These are phyloP conservation scores for Saccharomyces kudriavzevii DNA, from an alignment of 805 yeast genomes.

Conservation along the genomic window DNA sequence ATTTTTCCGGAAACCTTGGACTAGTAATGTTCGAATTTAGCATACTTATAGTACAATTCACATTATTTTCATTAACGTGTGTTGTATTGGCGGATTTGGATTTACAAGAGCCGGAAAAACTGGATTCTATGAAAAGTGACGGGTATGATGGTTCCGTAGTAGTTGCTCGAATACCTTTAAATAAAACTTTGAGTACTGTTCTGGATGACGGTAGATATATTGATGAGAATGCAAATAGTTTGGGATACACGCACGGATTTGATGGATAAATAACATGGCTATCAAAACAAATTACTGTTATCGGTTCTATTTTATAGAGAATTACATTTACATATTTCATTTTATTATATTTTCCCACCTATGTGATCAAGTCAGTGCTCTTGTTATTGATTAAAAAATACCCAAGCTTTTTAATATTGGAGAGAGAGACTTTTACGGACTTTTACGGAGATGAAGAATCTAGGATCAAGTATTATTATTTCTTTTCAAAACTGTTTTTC, in stretches of 20 bases:
- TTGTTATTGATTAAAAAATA: not conserved
- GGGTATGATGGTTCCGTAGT: slow-evolving; percentile 40
- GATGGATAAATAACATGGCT: not conserved
- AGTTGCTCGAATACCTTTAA: slow-evolving; percentile 25
- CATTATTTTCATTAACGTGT: slow-evolving; percentile 22
- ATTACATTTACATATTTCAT: not conserved
- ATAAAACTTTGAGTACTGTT: not conserved
- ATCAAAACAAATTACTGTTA: not conserved
- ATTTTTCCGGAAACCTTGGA: slow-evolving; percentile 27
- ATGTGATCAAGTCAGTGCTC: not conserved
- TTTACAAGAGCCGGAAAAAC: slow-evolving; percentile 6
- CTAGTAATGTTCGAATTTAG: slow-evolving; percentile 22
- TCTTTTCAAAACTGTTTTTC: not conserved
- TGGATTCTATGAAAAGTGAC: slow-evolving; percentile 26
- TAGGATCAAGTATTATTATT: not conserved
- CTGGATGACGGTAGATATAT: not conserved
- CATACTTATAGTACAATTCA: slow-evolving; percentile 22
- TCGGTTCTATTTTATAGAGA: not conserved
- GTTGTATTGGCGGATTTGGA: slow-evolving; percentile 21
- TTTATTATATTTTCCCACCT: not conserved
- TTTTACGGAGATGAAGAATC: not conserved
- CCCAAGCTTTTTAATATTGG: not conserved
- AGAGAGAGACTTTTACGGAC: too few relatives aligned
- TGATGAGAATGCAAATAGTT: not conserved
- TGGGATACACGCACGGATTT: not conserved